A percentile compares a stretch with the other conserved stretches of the same genome.
Evolutionary conservation across 2,329 filamentous ascomycete species (phyloP).

Genomic region (Claviceps fusiformis): DNA sequence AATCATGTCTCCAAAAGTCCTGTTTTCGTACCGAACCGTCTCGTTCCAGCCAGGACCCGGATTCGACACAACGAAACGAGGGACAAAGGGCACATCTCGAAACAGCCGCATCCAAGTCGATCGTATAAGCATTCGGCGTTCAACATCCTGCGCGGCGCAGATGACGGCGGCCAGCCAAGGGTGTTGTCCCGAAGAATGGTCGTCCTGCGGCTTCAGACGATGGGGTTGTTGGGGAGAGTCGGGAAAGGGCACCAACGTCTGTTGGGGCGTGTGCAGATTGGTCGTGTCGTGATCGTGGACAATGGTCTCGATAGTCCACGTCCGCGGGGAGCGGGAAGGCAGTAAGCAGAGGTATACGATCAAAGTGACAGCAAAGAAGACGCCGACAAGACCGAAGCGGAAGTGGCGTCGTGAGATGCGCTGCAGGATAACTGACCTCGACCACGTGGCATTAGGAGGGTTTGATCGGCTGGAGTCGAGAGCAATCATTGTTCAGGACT

Average conservation of each 20-base stretch:
- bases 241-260: constrained; percentile 13
- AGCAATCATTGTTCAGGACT: neutral
- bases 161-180: constrained; percentile 19
- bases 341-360: neutral
- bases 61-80: constrained; percentile 19
- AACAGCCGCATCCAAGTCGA: constrained; percentile 20
- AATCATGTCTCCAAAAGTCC: constrained; percentile 20
- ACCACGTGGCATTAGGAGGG: neutral
- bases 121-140: constrained; percentile 18
- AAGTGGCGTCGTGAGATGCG: constrained; percentile 2
- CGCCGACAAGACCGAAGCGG: neutral
- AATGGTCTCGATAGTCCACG: constrained; percentile 3
- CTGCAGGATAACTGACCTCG: neutral
- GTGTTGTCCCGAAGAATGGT: neutral
- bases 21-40: constrained; percentile 16
- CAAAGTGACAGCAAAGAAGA: neutral
- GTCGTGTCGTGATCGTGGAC: constrained; percentile 4
- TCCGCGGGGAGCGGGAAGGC: neutral
- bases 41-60: constrained; percentile 15
- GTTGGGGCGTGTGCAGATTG: constrained; percentile 1
- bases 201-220: neutral
- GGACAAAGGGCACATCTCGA: constrained; percentile 15
- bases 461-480: neutral
- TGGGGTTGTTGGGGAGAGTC: constrained; percentile 11
- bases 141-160: constrained; percentile 14